These are phyloP conservation scores for Sugiyamaella sp. DNA, from an alignment of 1,139 yeast genomes.

Conservation along the genomic window DNA sequence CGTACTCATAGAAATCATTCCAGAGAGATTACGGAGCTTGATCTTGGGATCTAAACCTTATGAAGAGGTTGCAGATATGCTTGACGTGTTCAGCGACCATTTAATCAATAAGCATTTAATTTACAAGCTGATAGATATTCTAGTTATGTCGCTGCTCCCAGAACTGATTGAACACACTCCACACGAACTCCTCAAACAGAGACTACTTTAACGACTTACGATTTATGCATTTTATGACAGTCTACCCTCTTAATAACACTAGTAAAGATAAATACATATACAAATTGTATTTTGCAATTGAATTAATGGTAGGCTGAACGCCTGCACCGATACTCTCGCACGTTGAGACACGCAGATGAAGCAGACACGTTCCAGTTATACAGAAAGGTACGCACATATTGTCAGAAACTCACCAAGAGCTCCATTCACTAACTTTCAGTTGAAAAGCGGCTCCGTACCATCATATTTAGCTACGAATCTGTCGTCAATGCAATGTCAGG, in stretches of 20 bases:
- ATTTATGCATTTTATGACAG: not conserved
- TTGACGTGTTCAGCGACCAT: conserved; percentile 45
- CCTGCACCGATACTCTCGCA: too few relatives aligned
- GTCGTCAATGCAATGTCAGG: too few relatives aligned
- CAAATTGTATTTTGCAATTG: too few relatives aligned
- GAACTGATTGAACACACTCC: conserved; percentile 48
- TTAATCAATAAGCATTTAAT: conserved; percentile 49
- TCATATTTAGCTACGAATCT: too few relatives aligned
- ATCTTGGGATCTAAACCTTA: conserved; percentile 35
- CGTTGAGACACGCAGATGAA: too few relatives aligned
- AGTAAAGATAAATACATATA: too few relatives aligned
- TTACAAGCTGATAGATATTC: conserved; percentile 45
- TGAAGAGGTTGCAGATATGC: conserved; percentile 40
- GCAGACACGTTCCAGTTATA: too few relatives aligned
- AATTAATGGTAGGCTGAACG: too few relatives aligned
- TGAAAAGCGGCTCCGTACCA: too few relatives aligned
- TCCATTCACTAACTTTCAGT: too few relatives aligned
- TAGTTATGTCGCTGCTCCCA: conserved; percentile 46
- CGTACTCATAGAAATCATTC: conserved; percentile 23
- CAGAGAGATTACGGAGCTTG: conserved; percentile 28
- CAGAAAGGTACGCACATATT: too few relatives aligned
- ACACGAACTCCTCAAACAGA: conserved; percentile 31
- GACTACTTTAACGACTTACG: not conserved
- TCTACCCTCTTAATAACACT: not conserved
- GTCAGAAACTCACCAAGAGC: too few relatives aligned